Conservation (phyloP, 75 land plant genomes). For the Isoetes taiwanensis region DNA sequence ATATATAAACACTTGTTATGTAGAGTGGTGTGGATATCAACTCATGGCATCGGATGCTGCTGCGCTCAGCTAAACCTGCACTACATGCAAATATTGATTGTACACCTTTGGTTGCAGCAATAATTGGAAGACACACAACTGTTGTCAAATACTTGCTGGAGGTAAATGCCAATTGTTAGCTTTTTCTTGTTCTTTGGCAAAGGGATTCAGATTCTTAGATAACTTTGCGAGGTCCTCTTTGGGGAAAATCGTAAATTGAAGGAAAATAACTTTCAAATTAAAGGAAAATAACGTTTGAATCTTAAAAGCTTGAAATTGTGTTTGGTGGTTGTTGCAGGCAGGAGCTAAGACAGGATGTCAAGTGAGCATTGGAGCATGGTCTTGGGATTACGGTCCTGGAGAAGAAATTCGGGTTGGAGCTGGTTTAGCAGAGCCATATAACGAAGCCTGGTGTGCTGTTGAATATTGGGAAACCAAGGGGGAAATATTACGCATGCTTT, state of each 20-base stretch:
- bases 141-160: conserved; percentile 48
- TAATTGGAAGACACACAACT: conserved; percentile 46
- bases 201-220: not conserved
- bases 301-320: not conserved
- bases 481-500: conserved; percentile 45
- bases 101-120: conserved; percentile 61
- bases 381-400: conserved; percentile 64
- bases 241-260: not conserved
- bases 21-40: conserved; percentile 69
- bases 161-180: conserved; percentile 31
- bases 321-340: conserved; percentile 23
- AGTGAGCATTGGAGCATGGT: conserved; percentile 78
- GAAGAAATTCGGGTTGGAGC: conserved; percentile 85
- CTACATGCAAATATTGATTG: conserved; percentile 54
- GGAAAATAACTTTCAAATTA: not conserved
- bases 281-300: not conserved
- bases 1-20: not conserved
- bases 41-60: conserved; percentile 44
- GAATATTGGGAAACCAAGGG: conserved; percentile 75
- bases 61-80: conserved; percentile 63
- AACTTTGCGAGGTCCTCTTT: not conserved
- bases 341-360: conserved; percentile 45
- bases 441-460: conserved; percentile 70
- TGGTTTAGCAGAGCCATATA: conserved; percentile 65
- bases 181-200: too few species aligned